Evolutionary conservation across 257 asterid species (phyloP).

Genomic region (Apocynum venetum): DNA sequence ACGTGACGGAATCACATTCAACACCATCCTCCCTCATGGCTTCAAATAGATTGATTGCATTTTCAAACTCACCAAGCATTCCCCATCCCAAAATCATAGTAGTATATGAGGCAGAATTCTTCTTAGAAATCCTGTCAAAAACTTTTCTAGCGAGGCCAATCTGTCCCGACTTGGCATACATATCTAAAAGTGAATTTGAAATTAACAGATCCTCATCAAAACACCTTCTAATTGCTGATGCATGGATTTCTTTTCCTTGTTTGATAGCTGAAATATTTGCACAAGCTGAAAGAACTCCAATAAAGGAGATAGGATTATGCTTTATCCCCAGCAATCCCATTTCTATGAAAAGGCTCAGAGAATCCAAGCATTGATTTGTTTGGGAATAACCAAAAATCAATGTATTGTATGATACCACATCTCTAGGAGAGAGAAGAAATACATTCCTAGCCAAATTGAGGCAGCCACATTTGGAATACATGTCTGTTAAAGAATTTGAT

Average conservation of each 20-base stretch:
- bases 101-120: slow-evolving; percentile 69
- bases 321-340: slow-evolving; percentile 49
- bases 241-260: slow-evolving; percentile 69
- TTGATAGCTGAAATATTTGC: slow-evolving; percentile 49
- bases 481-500: slow-evolving; percentile 70
- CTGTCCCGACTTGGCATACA: slow-evolving; percentile 61
- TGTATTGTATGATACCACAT: slow-evolving; percentile 64
- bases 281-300: slow-evolving; percentile 72
- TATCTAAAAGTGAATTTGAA: slow-evolving; percentile 63
- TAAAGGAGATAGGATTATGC: slow-evolving; percentile 48
- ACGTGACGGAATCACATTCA: slow-evolving; percentile 50
- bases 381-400: slow-evolving; percentile 59
- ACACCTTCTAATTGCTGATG: slow-evolving; percentile 44
- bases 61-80: slow-evolving; percentile 54
- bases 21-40: slow-evolving; percentile 49
- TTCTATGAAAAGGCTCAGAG: slow-evolving; percentile 50
- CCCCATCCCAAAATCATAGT: slow-evolving; percentile 69
- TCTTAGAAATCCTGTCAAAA: slow-evolving; percentile 40
- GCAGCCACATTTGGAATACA: slow-evolving; percentile 59
- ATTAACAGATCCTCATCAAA: slow-evolving; percentile 55
- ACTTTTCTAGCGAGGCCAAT: slow-evolving; percentile 44
- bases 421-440: slow-evolving; percentile 43
- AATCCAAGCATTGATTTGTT: slow-evolving; percentile 35
- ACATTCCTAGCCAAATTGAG: slow-evolving; percentile 48
- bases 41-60: slow-evolving; percentile 55